A percentile compares a stretch with the other conserved stretches of the same genome.
Conservation (phyloP, 2,329 filamentous ascomycete species). For the Talaromyces funiculosus region DNA sequence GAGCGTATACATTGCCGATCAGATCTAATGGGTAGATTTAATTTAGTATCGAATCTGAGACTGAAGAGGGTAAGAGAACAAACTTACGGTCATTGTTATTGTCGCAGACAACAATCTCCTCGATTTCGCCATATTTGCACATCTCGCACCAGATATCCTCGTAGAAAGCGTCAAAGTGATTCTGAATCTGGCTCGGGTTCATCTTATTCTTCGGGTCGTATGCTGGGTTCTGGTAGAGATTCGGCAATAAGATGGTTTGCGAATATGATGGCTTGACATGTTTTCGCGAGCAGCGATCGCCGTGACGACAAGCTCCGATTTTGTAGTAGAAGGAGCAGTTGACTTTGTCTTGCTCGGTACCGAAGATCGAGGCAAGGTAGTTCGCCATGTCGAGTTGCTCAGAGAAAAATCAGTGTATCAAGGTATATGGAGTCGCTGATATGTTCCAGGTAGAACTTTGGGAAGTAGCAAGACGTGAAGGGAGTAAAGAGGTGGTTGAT, state of each 20-base stretch:
- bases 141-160: slow-evolving; percentile 99
- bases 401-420: not conserved
- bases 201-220: slow-evolving; percentile 97
- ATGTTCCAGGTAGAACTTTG: too few species aligned
- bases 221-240: slow-evolving; percentile 97
- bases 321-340: slow-evolving; percentile 99
- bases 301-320: slow-evolving; percentile 97
- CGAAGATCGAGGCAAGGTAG: slow-evolving; percentile 98
- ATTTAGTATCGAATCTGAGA: not conserved
- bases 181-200: slow-evolving; percentile 92
- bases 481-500: not conserved
- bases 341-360: slow-evolving; percentile 98
- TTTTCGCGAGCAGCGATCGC: slow-evolving; percentile 95
- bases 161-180: slow-evolving; percentile 99
- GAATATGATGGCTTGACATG: slow-evolving; percentile 98
- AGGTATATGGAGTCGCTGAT: not conserved
- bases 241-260: slow-evolving; percentile 95
- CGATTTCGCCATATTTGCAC: slow-evolving; percentile 95
- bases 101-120: slow-evolving; percentile 97
- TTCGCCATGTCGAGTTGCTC: slow-evolving; percentile 68
- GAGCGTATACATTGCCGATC: slow-evolving; percentile 97
- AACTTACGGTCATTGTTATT: slow-evolving; percentile 94
- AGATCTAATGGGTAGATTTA: slow-evolving; percentile 56
- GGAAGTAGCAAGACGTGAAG: too few species aligned
- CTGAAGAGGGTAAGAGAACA: not conserved